Evolutionary conservation across 2,329 filamentous ascomycete species (phyloP), one percentile per base, ranked within the genome.

Genomic region (Ambrosiella cleistominuta): DNA sequence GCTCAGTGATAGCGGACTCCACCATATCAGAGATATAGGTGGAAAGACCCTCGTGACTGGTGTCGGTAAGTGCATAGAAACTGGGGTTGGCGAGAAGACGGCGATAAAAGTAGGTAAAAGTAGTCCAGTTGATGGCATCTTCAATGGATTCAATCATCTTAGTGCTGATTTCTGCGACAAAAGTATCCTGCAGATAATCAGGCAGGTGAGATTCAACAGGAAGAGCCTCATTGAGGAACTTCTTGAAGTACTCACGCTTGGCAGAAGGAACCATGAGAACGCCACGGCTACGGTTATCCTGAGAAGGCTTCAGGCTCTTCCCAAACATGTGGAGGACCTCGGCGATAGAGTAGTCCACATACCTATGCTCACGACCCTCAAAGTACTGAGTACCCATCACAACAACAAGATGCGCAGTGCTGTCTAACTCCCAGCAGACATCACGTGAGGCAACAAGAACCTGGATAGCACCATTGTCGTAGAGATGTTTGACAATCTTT

Each of bases 371-470:
- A 55, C 89, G 84, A 6, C 93, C 93, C 66, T 98, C 93, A 63
- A 91, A 98, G 71, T 90, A 96, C 66, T 98, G 93, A 1, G 94
- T 98, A 13, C 90, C 90, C 90, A 98, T 97, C 38, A 98, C 83
- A 53, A 98, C 80, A 12, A 97, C 90, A 12, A 98, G 75, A 67
- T 97, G 90, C 3, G 91, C 90, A 1, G 81, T 88, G 66, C 82
- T 83, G 63, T 95, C 83, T 57, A 98, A 75, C 70, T 97, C 91
- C 91, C 93, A 98, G 71, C 90, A 96, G 54, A 93, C 89, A 70
- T 98, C 91, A 57, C 93, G 82, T 59, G 79, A 81, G 27, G 78
- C 79, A 54, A 82, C 72, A 64, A 96, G 75, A 1, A 96, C 85
- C 65, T 96, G 91, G 42, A 95, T 88, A 4, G 88, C 90, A 47